Evolutionary conservation across 768 basidiomycete genomes (phyloP), one percentile per base, ranked within the genome.

Genomic region (Amanita rimosa): DNA sequence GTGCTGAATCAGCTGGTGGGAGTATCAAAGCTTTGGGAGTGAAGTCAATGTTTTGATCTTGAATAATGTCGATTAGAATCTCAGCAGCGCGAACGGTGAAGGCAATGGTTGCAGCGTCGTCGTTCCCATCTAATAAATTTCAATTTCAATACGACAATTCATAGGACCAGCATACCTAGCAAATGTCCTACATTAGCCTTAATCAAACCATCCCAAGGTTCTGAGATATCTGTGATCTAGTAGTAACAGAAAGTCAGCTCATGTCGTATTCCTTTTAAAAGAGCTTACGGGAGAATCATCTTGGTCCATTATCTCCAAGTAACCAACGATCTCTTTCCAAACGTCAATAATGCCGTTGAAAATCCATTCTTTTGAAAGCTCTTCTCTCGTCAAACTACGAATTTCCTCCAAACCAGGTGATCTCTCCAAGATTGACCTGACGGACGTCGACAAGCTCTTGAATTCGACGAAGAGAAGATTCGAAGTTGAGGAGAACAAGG

Each of bases 151-250:
- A 51, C 10, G 29, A 29, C 29, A 10, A 29, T 11, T 29, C 10
- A 19, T 11, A 7, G n/a, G n/a, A 58, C 64, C 14, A n/a, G n/a
- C n/a, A n/a, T 33, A 79, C 80, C 70, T 65, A 76, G 64, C 4
- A 76, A 61, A 44, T 62, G 57, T 0, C 67, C 57, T 13, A 78
- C 68, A 27, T 75, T 74, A 2, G 73, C 69, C 44, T 67, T 69
- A 34, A 85, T 54, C 27, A 87, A 59, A 36, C 74, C 72, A 33
- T 70, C 64, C 84, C 83, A 87, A 6, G 78, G 68, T 11, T 65
- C 67, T 6, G 74, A 56, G 3, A 83, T 62, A 51, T 78, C 75
- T 1, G 56, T 53, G 73, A 79, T 44, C 34, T 31, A 34, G 31
- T 16, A 59, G 29, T 48, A 4, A 34, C 42, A 19, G 50, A 35